phyloP scores from a whole-genome alignment of 768 basidiomycete genomes.

The Lenzites betulinus region DNA sequence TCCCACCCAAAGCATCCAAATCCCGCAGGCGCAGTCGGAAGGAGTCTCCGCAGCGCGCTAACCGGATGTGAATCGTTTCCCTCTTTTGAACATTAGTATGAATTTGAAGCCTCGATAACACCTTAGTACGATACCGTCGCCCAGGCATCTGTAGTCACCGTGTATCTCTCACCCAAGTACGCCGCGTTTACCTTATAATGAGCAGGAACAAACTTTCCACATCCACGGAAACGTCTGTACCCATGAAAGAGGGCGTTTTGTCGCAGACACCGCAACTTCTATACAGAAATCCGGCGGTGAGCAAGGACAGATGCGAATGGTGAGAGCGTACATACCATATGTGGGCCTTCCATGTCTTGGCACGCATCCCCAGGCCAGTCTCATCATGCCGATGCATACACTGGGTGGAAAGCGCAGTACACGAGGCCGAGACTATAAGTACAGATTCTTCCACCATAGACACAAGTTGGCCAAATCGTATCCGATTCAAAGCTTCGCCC shows the following conservation, averaged over 20 bases:
- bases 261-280: neutral
- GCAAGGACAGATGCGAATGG: neutral
- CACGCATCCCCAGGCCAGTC: neutral
- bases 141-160: neutral
- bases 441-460: neutral
- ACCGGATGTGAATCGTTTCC: neutral
- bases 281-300: neutral
- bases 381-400: no score
- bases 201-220: neutral
- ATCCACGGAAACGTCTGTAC: neutral
- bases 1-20: neutral
- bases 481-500: conserved; percentile 42
- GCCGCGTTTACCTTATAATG: neutral
- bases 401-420: no score
- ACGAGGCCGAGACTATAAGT: neutral
- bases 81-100: neutral
- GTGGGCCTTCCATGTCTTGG: neutral
- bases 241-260: neutral
- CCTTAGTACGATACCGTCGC: neutral
- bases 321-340: neutral
- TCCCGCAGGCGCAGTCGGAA: neutral
- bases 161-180: neutral
- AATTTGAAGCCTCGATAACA: neutral
- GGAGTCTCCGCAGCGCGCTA: no score
- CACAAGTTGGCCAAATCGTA: neutral